Percentiles rank a stretch among this genome's conserved stretches.
These are phyloP conservation scores for Neurospora crassa DNA, from an alignment of 2,329 filamentous ascomycete species.

Conservation along the genomic window DNA sequence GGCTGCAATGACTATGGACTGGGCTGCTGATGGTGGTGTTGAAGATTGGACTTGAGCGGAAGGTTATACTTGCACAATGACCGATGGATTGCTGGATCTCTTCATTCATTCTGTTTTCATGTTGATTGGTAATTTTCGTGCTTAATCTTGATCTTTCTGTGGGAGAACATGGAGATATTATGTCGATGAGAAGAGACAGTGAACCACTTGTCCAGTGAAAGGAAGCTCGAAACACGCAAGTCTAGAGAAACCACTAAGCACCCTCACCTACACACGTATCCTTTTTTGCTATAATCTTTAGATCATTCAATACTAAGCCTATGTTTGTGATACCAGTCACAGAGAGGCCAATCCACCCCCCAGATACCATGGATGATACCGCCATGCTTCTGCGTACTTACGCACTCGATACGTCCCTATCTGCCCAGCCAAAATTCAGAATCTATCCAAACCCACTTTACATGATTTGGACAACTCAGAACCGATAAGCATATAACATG, in stretches of 20 bases:
- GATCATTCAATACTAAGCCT: too few relatives aligned
- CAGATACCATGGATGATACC: too few relatives aligned
- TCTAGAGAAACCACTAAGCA: not conserved
- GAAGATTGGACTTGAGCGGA: not conserved
- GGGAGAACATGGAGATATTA: not conserved
- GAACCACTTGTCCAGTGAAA: not conserved
- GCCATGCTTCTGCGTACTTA: too few relatives aligned
- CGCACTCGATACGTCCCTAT: too few relatives aligned
- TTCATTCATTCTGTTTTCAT: not conserved
- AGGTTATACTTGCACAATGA: not conserved
- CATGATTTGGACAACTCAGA: not conserved
- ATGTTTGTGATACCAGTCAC: not conserved
- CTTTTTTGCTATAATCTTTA: not conserved
- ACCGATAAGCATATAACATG: not conserved
- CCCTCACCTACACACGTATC: not conserved
- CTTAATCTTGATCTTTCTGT: not conserved
- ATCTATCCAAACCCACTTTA: not conserved
- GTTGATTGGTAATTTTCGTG: not conserved
- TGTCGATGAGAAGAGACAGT: not conserved
- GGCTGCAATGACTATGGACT: slow-evolving; percentile 39
- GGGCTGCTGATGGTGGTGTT: slow-evolving; percentile 20
- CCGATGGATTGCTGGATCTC: not conserved
- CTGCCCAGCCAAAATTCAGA: not conserved
- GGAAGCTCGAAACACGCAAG: not conserved
- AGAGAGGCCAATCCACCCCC: not conserved